Percentiles rank a stretch among this genome's conserved stretches.
phyloP scores from a whole-genome alignment of 2,329 filamentous ascomycete species.

The Diaporthe sp. region DNA sequence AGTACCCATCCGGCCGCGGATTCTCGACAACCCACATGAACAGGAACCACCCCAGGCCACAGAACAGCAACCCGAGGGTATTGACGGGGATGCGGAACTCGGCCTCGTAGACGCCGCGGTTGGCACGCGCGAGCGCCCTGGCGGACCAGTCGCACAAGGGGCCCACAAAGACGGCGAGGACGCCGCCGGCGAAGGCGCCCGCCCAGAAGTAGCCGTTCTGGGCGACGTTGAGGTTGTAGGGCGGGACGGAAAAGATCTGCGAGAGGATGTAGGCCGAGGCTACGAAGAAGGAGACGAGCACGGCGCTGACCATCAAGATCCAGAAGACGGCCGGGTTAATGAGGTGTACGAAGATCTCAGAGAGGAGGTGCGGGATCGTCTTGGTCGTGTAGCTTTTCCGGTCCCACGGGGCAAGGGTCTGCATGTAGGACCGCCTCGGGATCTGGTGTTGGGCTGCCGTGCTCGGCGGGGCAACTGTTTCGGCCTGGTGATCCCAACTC shows the following conservation, averaged over 20 bases:
- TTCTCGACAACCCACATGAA: constrained; percentile 38
- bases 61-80: constrained; percentile 35
- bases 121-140: constrained; percentile 27
- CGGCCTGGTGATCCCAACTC: not conserved
- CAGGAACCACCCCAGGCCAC: constrained; percentile 37
- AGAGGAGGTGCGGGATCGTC: constrained; percentile 33
- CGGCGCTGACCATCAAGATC: constrained; percentile 38
- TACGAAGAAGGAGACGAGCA: constrained; percentile 37
- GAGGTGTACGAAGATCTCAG: constrained; percentile 36
- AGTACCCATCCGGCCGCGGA: constrained; percentile 34
- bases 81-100: constrained; percentile 40
- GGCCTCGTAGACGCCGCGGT: constrained; percentile 37
- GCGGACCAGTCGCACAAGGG: constrained; percentile 40
- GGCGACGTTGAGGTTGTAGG: constrained; percentile 49
- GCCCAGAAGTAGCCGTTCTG: constrained; percentile 55
- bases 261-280: constrained; percentile 37
- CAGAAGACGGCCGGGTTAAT: constrained; percentile 38
- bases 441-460: not conserved
- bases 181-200: constrained; percentile 51
- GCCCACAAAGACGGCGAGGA: constrained; percentile 47
- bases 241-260: constrained; percentile 37
- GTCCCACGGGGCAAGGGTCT: constrained; percentile 24
- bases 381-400: constrained; percentile 33
- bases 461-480: not conserved
- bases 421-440: constrained; percentile 18